Percentiles rank a stretch among this genome's conserved stretches.
phyloP scores from a whole-genome alignment of 2,329 filamentous ascomycete genomes.

The Colletotrichum musicola region DNA sequence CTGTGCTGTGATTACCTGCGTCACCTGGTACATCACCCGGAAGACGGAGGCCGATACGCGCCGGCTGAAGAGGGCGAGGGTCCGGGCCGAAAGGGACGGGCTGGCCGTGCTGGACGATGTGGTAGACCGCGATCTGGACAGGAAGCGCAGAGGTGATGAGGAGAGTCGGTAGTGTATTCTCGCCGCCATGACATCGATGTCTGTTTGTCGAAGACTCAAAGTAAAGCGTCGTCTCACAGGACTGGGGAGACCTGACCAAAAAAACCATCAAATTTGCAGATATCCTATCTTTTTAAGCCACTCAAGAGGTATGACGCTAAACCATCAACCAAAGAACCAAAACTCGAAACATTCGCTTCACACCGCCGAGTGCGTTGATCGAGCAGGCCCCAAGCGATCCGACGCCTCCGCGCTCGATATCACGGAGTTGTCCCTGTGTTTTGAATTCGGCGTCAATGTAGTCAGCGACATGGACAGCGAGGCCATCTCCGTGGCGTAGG shows the following conservation, averaged over 20 bases:
- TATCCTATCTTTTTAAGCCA: too few relatives aligned
- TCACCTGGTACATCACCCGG: constrained; percentile 60
- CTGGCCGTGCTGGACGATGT: constrained; percentile 59
- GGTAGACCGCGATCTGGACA: constrained; percentile 43
- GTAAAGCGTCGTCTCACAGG: too few relatives aligned
- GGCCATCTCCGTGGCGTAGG: neutral
- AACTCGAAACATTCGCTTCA: neutral
- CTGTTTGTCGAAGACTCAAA: too few relatives aligned
- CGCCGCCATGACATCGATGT: too few relatives aligned
- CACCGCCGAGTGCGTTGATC: neutral
- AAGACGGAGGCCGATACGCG: constrained; percentile 59
- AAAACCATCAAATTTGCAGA: too few relatives aligned
- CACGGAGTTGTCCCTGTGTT: neutral
- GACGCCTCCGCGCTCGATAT: neutral
- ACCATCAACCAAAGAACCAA: too few relatives aligned
- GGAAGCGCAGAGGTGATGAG: neutral
- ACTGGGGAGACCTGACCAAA: too few relatives aligned
- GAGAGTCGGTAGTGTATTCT: neutral
- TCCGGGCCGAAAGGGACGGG: constrained; percentile 54
- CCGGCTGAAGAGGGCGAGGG: constrained; percentile 55
- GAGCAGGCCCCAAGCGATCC: neutral
- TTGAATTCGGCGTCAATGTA: neutral
- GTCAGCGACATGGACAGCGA: neutral
- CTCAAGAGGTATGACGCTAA: too few relatives aligned
- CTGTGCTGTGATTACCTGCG: constrained; percentile 55